Evolutionary conservation across 2,329 filamentous ascomycete genomes (phyloP), one percentile per base, ranked within the genome.

Genomic region (Pseudogymnoascus sp.): DNA sequence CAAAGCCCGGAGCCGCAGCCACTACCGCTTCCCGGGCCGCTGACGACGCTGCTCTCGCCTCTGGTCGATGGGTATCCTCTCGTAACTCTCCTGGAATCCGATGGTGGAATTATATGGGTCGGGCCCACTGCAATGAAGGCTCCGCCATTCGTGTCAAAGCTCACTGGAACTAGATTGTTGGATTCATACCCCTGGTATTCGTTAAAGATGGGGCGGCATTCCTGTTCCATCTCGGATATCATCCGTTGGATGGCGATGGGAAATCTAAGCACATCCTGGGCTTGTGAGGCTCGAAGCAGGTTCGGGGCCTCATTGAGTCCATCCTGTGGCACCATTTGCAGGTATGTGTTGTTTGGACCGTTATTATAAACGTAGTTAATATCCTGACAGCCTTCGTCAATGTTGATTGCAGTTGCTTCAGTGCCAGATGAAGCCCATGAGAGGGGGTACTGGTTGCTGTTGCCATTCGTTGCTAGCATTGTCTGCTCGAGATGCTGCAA

Each of bases 11-110:
- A 56, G 26, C 50, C 26, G 28, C 28, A 7, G 28, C 50, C 50
- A 16, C 50, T 56, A 10, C 50, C 50, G n/a, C 26, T 56, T 33
- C 26, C 26, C 2, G 26, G 26, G n/a, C 50, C 50, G 8, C 50
- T 56, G 50, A 56, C 50, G n/a, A 56, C 50, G 26, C 50, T 56
- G 16, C 50, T 56, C 50, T 56, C 50, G 50, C 50, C 50, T 14
- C 50, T 56, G 28, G 50, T 56, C 2, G 50, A 56, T 33, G 50
- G 14, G 10, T 3, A 56, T 33, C 43, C 43, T 28, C 50, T 33
- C 5, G 50, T 56, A 56, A 19, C 50, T 56, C 50, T 56, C 50
- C 2, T 5, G n/a, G 50, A 56, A 33, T 33, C 50, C 26, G 50
- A 56, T 5, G 50, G 50, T 6, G 50, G 50, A 19, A 56, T 56